These are phyloP conservation scores for Tympanopsis confertula DNA, from an alignment of 2,329 filamentous ascomycete species.

Conservation along the genomic window DNA sequence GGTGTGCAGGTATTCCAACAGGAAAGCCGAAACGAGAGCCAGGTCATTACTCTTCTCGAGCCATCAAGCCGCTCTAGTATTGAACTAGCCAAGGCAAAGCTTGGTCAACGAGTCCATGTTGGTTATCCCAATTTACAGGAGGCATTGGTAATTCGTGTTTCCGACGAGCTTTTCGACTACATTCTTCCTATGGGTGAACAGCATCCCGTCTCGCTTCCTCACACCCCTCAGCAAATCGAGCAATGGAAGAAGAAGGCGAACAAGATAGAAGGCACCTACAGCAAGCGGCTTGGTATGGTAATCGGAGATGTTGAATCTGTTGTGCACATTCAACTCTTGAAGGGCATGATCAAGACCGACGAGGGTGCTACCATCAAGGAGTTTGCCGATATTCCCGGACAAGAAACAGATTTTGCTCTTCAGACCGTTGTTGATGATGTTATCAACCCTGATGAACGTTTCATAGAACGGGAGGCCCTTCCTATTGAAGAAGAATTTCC, in stretches of 20 bases:
- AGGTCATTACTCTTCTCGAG: constrained; percentile 75
- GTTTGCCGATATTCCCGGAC: constrained; percentile 72
- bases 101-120: constrained; percentile 79
- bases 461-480: constrained; percentile 78
- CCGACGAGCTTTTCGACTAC: constrained; percentile 89
- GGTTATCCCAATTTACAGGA: constrained; percentile 94
- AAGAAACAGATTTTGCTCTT: constrained; percentile 82
- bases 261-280: constrained; percentile 76
- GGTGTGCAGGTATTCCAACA: constrained; percentile 91
- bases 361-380: constrained; percentile 87
- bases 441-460: constrained; percentile 80
- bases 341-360: constrained; percentile 80
- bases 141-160: constrained; percentile 77
- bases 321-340: constrained; percentile 86
- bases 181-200: constrained; percentile 49
- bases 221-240: constrained; percentile 64
- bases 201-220: constrained; percentile 51
- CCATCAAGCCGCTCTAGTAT: constrained; percentile 60
- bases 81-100: constrained; percentile 62
- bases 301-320: constrained; percentile 80
- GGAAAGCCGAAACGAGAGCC: constrained; percentile 91
- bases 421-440: constrained; percentile 86
- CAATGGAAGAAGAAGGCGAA: constrained; percentile 77
- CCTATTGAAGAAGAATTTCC: constrained; percentile 90
- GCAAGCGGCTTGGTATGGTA: constrained; percentile 78